Evolutionary conservation across 345 rosid species (phyloP), one percentile per base, ranked within the genome.

Genomic region (Pugionium cornutum): DNA sequence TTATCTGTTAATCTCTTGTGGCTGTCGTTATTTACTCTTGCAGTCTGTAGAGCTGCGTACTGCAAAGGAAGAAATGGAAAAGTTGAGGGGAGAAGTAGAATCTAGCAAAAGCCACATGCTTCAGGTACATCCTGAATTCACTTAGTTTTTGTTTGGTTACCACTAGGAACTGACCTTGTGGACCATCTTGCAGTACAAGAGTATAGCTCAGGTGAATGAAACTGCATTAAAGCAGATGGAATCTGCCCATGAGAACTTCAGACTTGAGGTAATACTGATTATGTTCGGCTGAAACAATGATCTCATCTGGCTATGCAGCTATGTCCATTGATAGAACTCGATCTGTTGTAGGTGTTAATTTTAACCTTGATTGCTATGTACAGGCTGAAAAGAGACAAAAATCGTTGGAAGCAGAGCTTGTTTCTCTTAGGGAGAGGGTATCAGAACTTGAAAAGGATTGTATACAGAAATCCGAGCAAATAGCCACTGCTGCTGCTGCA

Each of bases 151-250:
- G 3, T 61, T 60, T 43, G 37, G 33, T 34, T 2, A 25, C 57
- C 64, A 53, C 62, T 33, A 58, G 57, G 48, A 60, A 43, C 48
- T 66, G 47, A 66, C 45, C 66, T 59, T 50, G 53, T 29, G 62
- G 30, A 69, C 32, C 45, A 28, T 66, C 74, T 71, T 79, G 77
- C 89, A 94, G 97, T 94, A 88, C 68, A 94, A 94, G 83, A 80
- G 86, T 73, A 94, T 94, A 73, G 96, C 99, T 30, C 84, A 94
- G 73, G 95, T 87, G 57, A 90, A 88, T 76, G 99, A 94, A 78
- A 71, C 83, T 66, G 96, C 95, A 7, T 57, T 94, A 78, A 90
- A 84, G 88, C 95, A 94, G 78, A 94, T 94, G 86, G 99, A 90
- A 75, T 64, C 53, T 61, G 88, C 97, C 48, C 96, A 90, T 76